Conservation (phyloP, 1,284 basidiomycete species). For the Microstroma glucosiphilum region DNA sequence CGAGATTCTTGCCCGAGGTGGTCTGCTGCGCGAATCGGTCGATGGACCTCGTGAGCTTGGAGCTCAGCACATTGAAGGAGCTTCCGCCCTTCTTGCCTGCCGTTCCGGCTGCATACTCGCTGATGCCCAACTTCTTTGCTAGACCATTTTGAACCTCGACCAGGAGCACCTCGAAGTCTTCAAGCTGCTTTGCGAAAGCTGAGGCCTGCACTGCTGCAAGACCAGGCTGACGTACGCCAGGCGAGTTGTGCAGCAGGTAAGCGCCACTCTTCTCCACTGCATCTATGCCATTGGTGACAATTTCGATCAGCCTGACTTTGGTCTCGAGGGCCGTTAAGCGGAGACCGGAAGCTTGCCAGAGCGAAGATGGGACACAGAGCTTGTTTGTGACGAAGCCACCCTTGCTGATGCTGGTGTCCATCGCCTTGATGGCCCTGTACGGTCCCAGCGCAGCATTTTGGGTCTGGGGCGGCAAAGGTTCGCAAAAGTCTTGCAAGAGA, state of each 20-base stretch:
- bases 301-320: conserved; percentile 76
- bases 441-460: conserved; percentile 19
- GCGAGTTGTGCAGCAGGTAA: conserved; percentile 15
- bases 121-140: conserved; percentile 71
- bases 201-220: conserved; percentile 25
- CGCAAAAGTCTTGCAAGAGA: background rate
- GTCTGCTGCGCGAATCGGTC: conserved; percentile 79
- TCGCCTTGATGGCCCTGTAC: conserved; percentile 21
- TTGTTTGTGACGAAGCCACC: conserved; percentile 82
- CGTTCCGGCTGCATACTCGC: background rate
- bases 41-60: conserved; percentile 71
- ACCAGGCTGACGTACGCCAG: conserved; percentile 21
- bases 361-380: conserved; percentile 77
- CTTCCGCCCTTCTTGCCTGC: background rate
- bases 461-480: background rate
- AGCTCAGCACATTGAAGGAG: conserved; percentile 58
- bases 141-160: conserved; percentile 59
- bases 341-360: conserved; percentile 77
- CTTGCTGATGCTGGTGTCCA: conserved; percentile 17
- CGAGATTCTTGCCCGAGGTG: conserved; percentile 65
- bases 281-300: conserved; percentile 68
- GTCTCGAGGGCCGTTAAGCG: conserved; percentile 73
- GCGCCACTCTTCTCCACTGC: conserved; percentile 56
- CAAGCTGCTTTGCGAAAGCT: conserved; percentile 53
- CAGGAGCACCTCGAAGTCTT: conserved; percentile 75